phyloP scores from a whole-genome alignment of 805 yeast species.

The Scheffersomyces lignosus region DNA sequence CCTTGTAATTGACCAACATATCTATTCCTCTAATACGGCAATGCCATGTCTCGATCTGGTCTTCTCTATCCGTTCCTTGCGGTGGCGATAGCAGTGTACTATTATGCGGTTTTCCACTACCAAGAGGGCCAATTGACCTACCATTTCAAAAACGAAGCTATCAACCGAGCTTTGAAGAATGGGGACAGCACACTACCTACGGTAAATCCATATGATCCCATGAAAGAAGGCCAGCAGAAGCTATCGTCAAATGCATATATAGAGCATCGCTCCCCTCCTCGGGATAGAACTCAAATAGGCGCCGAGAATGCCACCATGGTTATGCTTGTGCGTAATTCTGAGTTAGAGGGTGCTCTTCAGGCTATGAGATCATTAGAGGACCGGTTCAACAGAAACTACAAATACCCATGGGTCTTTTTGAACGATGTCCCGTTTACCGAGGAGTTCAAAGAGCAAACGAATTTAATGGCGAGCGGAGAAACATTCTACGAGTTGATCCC shows the following conservation, averaged over 20 bases:
- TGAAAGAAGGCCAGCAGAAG: slow-evolving; percentile 19
- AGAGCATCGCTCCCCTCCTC: slow-evolving; percentile 15
- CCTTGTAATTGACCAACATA: too few relatives aligned
- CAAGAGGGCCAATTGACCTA: too few relatives aligned
- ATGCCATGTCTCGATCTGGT: too few relatives aligned
- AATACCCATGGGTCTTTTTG: slow-evolving; percentile 46
- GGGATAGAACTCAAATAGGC: slow-evolving; percentile 43
- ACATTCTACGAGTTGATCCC: slow-evolving; percentile 44
- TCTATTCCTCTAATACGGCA: too few relatives aligned
- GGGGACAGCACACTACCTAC: too few relatives aligned
- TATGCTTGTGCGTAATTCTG: slow-evolving; percentile 85
- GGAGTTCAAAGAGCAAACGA: slow-evolving; percentile 42
- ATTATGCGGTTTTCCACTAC: too few relatives aligned
- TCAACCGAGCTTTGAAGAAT: too few relatives aligned
- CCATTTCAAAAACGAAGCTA: too few relatives aligned
- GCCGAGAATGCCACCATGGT: slow-evolving; percentile 80
- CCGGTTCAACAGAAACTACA: slow-evolving; percentile 38
- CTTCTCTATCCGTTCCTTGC: too few relatives aligned
- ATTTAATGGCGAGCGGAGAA: slow-evolving; percentile 45
- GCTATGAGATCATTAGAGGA: slow-evolving; percentile 46
- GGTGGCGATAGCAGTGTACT: too few relatives aligned
- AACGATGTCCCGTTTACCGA: slow-evolving; percentile 44
- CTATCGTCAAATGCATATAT: slow-evolving; percentile 31
- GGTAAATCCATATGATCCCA: slow-evolving; percentile 16
- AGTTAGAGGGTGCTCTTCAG: slow-evolving; percentile 65